Base-by-base conservation (phyloP, 2,329 filamentous ascomycete species). In the Trichoderma atroviride region DNA sequence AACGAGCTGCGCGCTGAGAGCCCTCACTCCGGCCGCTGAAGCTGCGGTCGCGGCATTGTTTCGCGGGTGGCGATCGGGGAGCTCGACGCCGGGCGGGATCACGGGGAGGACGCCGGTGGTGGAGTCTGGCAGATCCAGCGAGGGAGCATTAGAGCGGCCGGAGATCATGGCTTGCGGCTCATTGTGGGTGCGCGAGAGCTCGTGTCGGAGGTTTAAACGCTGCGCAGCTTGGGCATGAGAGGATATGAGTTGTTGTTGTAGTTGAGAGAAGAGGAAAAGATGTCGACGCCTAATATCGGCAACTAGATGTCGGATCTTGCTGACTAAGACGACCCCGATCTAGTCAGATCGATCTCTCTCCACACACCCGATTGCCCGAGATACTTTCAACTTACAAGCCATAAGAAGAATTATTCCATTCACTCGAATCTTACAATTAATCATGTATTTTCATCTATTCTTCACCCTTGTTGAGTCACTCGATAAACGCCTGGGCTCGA, bases 11-110 rank as follows among this genome's bases (percentile, higher is more conserved):
- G 93, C 91, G 74, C 91, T 94, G 72, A 97, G 79, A 33, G 94
- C 94, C 58, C 94, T 91, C 72, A 94, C 92, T 52, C 92, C 89
- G 27, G 94, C 94, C 5, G 94, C 94, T 27, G 92, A 94, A n/a
- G 92, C 92, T 59, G 92, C 94, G 2, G 87, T 88, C 6, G 87
- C 86, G 47, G 86, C 86, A 76, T 87, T 86, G 76, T 79, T 86
- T 66, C 84, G 82, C 7, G 83, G 82, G 50, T 83, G 79, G 66
- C 83, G 83, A 70, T 85, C 84, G 35, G 83, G 79, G 10, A 80
- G 77, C 10, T 81, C 83, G 14, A 78, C 7, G 65, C 83, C 82
- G 14, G 78, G 10, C 62, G 83, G 82, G 2, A 84, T 72, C 27
- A 81, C 83, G 43, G 84, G 84, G 5, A 86, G 80, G 33, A 86